These are phyloP conservation scores for Aspergillus nidulans DNA, from an alignment of 495 filamentous ascomycete species.

Conservation along the genomic window DNA sequence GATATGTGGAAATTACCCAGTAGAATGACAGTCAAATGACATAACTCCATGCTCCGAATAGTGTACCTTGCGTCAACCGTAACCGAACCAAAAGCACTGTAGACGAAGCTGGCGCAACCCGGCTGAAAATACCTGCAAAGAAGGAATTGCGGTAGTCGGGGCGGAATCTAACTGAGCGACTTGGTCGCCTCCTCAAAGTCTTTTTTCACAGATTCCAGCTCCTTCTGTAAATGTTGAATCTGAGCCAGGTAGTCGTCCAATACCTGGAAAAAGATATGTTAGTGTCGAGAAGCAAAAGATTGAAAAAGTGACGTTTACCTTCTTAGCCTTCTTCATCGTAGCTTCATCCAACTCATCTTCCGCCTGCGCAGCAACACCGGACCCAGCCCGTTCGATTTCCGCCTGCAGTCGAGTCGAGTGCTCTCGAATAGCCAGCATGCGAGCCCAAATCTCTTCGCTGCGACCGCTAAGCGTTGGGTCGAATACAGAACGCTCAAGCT, in stretches of 20 bases:
- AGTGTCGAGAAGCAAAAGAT: not conserved
- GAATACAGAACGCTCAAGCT: conserved; percentile 68
- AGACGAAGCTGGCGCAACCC: not conserved
- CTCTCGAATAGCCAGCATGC: conserved; percentile 80
- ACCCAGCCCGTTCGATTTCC: conserved; percentile 67
- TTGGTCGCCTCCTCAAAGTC: conserved; percentile 77
- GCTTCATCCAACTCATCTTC: conserved; percentile 67
- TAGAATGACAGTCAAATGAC: not conserved
- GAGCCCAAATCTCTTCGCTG: conserved; percentile 93
- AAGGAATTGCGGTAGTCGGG: not conserved
- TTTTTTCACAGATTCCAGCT: conserved; percentile 70
- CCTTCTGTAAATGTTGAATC: conserved; percentile 76
- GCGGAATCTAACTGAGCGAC: conserved; percentile 15
- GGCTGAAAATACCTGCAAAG: not conserved
- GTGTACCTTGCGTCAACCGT: conserved; percentile 3
- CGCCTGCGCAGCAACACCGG: conserved; percentile 41
- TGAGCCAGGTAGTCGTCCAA: conserved; percentile 87
- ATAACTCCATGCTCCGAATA: conserved; percentile 12
- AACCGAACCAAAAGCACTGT: conserved; percentile 9
- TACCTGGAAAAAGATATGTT: conserved; percentile 52
- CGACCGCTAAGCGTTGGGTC: conserved; percentile 81
- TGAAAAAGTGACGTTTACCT: conserved; percentile 52
- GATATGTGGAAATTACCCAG: not conserved
- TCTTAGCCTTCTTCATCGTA: conserved; percentile 73
- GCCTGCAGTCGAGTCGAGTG: conserved; percentile 71